Base-by-base conservation (phyloP, 1,139 yeast genomes). In the Kazachstania sp. region DNA sequence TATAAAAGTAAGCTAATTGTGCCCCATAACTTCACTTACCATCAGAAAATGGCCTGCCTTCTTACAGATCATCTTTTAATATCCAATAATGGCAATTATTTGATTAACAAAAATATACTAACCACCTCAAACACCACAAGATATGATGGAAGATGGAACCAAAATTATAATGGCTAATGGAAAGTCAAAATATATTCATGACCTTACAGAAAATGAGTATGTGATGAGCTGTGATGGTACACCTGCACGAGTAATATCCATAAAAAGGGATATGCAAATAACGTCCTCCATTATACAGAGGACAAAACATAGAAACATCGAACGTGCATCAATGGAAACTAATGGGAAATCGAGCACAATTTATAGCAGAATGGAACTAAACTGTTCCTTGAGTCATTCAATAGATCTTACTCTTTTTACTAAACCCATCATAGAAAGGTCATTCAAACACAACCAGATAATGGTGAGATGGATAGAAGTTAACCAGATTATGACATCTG, bases 221-320 rank as follows among this genome's bases (percentile, higher is more conserved):
- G 71, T 72, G 38, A 60, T 71, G 67, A 73, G 75, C 57, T 66
- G 65, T 48, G 75, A 72, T 53, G 75, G 75, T 48, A 48, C 53
- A 4, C 57, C 68, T 38, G 65, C 73, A 54, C 51, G 54, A 18
- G 73, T 72, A 37, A 62, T 64, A 43, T 66, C 60, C 28, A 58
- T 71, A 43, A 69, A 71, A 49, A 63, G 71, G 55, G 75, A 74
- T 51, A 50, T 48, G 20, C 73, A 69, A 47, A 58, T 61, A n/a
- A 71, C 71, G 64, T 72, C 66, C 50, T 57, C 64, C 29, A 63
- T 71, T 39, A 39, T 50, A n/a, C 68, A 70, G 44, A 52, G 48
- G 30, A 58, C 65, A 38, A 59, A 57, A 46, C 63, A 59, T 32
- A 46, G 59, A 20, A 58, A 55, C 3, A 47, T 51, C 42, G 54